A percentile compares a stretch with the other conserved stretches of the same genome.
Conservation (phyloP, 805 yeast species). For the Myxozyma neglecta region DNA sequence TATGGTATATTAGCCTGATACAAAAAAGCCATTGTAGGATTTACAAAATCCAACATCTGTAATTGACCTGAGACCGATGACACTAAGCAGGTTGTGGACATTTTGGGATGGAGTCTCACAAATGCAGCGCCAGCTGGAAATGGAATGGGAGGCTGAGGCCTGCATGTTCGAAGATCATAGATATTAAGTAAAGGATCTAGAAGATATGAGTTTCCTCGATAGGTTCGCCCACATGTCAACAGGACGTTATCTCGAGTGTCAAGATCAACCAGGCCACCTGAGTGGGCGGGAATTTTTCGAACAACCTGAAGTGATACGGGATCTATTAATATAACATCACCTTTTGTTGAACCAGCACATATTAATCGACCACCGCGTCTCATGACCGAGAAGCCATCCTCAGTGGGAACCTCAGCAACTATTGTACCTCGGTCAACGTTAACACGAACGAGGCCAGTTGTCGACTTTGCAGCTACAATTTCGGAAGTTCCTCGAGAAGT, state of each 20-base stretch:
- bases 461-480: slow-evolving; percentile 40
- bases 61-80: slow-evolving; percentile 78
- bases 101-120: slow-evolving; percentile 80
- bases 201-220: slow-evolving; percentile 45
- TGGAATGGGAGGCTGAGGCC: slow-evolving; percentile 73
- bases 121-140: slow-evolving; percentile 88
- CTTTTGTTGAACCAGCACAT: slow-evolving; percentile 41
- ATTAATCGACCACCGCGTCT: slow-evolving; percentile 38
- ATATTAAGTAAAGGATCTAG: slow-evolving; percentile 82
- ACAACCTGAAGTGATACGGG: slow-evolving; percentile 40
- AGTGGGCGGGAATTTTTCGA: slow-evolving; percentile 39
- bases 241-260: slow-evolving; percentile 45
- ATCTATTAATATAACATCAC: slow-evolving; percentile 42
- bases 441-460: slow-evolving; percentile 38
- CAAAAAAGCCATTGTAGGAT: slow-evolving; percentile 65
- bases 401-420: slow-evolving; percentile 33
- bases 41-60: slow-evolving; percentile 79
- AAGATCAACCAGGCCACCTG: slow-evolving; percentile 44
- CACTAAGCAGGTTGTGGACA: slow-evolving; percentile 73
- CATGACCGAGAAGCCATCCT: slow-evolving; percentile 37
- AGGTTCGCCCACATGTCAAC: slow-evolving; percentile 74
- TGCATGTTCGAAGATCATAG: slow-evolving; percentile 73
- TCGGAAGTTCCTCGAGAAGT: slow-evolving; percentile 38
- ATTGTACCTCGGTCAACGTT: slow-evolving; percentile 44
- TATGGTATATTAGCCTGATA: slow-evolving; percentile 62